Base-by-base conservation (phyloP, 441 rosid species). In the Erodium moschatum region DNA sequence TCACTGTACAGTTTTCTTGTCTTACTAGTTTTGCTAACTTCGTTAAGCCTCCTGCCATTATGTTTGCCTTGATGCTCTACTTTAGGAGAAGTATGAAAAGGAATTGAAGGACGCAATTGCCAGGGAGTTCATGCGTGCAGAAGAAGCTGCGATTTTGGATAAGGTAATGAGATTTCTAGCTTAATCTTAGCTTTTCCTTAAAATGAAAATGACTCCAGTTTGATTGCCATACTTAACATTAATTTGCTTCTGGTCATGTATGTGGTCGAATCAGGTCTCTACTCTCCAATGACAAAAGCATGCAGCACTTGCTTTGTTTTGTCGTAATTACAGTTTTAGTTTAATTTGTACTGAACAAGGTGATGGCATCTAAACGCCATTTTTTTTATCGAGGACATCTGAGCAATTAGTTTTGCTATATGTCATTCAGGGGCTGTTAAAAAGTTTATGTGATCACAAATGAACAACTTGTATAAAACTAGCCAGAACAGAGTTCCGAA, bases 141-240 rank as follows among this genome's bases (percentile, higher is more conserved):
- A 95, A 85, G 96, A 95, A 84, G 98, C 92, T 27, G 97, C 97
- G 58, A 85, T 95, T 67, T 78, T 92, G 80, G 93, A 95, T 77
- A 95, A 95, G 99, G 98, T 95, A 72, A 33, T 71, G 19, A 19
- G 5, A 70, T 69, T 33, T 72, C 60, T 65, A 44, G 72, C 70
- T 75, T 35, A 35, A 7, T 35, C 40, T 35, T 35, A 35, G 40
- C 40, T 2, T 35, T 7, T 35, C 9, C 40, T 35, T 35, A 35
- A 35, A 35, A 35, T 35, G 40, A 35, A 35, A 8, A 35, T 35
- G 6, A 35, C 40, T 35, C 60, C 20, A 5, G 60, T 52, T n/a
- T 52, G 60, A 52, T 52, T 15, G 19, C 60, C 60, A 15, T 15
- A 52, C 19, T 52, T 52, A 15, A 15, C 60, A 52, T 52, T 52